A percentile compares a stretch with the other conserved stretches of the same genome.
These are phyloP conservation scores for Madurella mycetomatis DNA, from an alignment of 2,329 filamentous ascomycete genomes.

Conservation along the genomic window DNA sequence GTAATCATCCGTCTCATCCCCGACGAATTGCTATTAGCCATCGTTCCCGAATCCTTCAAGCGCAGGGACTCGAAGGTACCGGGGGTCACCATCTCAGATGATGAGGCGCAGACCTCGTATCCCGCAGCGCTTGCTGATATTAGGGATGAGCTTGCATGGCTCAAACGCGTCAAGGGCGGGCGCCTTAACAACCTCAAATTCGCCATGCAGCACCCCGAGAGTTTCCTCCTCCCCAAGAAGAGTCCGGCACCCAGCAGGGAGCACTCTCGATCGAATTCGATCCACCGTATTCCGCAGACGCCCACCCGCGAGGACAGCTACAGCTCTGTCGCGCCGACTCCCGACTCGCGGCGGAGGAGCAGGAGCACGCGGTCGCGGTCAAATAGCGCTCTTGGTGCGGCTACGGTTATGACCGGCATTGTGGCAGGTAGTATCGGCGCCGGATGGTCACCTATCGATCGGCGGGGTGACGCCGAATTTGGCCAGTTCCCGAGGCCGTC, in stretches of 20 bases:
- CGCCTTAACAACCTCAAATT: conserved; percentile 78
- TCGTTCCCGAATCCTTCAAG: conserved; percentile 52
- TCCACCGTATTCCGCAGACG: conserved; percentile 52
- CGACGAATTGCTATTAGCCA: conserved; percentile 57
- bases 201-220: conserved; percentile 68
- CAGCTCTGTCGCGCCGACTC: conserved; percentile 44
- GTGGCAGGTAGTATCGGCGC: conserved; percentile 72
- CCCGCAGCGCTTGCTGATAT: conserved; percentile 70
- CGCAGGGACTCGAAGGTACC: conserved; percentile 44
- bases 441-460: conserved; percentile 69
- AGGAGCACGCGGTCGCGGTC: conserved; percentile 62
- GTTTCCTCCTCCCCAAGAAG: conserved; percentile 58
- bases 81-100: conserved; percentile 59
- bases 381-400: conserved; percentile 68
- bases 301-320: conserved; percentile 56
- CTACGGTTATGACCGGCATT: conserved; percentile 78
- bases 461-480: conserved; percentile 38
- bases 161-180: conserved; percentile 76
- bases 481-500: conserved; percentile 31
- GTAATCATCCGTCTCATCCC: conserved; percentile 78
- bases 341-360: conserved; percentile 60
- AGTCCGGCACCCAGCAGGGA: conserved; percentile 62
- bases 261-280: conserved; percentile 60
- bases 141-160: conserved; percentile 73
- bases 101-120: conserved; percentile 59